Evolutionary conservation across 192 early-diverging fungal genomes (phyloP), one percentile per base, ranked within the genome.

Genomic region (Powellomyces hirtus): DNA sequence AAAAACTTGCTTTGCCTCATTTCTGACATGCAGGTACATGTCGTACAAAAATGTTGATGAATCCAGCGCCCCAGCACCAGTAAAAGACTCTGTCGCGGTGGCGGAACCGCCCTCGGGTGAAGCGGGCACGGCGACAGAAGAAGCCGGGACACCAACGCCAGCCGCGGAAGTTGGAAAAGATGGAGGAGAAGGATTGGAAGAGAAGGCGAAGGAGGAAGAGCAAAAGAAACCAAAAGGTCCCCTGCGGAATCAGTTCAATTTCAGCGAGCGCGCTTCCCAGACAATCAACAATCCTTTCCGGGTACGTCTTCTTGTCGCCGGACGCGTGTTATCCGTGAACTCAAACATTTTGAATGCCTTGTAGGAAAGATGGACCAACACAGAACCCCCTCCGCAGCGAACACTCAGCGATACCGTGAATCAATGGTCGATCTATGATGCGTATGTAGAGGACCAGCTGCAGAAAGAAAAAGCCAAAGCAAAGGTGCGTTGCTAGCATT

Each of bases 401-500:
- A 75, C 78, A 24, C 81, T 83, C 60, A 74, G 70, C 59, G 53
- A 75, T 35, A 84, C 81, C 0, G 86, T 87, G 45, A 87, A 79
- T 64, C 86, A 87, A 71, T 87, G 81, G 82, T 72, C 84, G 11
- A 87, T 87, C 38, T 87, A 63, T 68, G 86, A 87, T 66, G 84
- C 79, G 7, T 87, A 87, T 61, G 71, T 84, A 67, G 84, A 87
- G 60, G 86, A 87, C 56, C 59, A 79, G 36, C 75, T 68, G 29
- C 74, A 73, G n/a, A 87, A 87, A 52, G 86, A 87, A 72, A 80
- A 77, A 62, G 77, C 77, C 35, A 87, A 87, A 66, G 84, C 80
- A 11, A 87, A 86, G 70, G 84, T 79, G 62, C 13, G 30, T 29
- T 38, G n/a, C n/a, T n/a, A n/a, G n/a, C n/a, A n/a, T n/a, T n/a